Evolutionary conservation across 768 basidiomycete genomes (phyloP).

Genomic region (Cubamyces lactineus): DNA sequence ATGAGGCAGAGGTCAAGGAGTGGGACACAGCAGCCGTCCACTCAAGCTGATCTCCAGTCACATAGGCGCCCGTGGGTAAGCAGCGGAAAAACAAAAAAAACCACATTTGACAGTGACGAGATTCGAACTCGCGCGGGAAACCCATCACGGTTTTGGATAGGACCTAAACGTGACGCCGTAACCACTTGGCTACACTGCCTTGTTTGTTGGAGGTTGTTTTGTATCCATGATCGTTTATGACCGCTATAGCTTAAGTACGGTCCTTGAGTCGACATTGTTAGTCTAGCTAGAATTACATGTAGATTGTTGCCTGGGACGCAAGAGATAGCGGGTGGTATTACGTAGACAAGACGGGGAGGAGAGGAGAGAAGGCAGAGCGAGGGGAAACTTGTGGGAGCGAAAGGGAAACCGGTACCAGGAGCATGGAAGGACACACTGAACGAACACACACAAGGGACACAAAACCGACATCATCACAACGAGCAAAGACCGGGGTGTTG

Average conservation of each 20-base stretch:
- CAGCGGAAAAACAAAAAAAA: slow-evolving; percentile 15
- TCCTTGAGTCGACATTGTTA: not conserved
- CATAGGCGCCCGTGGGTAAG: slow-evolving; percentile 8
- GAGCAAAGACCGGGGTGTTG: not conserved
- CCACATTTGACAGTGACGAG: slow-evolving; percentile 53
- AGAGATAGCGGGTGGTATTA: slow-evolving; percentile 19
- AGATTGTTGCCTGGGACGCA: slow-evolving; percentile 16
- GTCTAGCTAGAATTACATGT: slow-evolving; percentile 20
- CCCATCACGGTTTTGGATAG: slow-evolving; percentile 51
- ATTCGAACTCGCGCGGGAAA: slow-evolving; percentile 64
- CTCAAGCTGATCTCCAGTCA: not conserved
- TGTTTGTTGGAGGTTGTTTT: not conserved
- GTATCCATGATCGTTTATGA: not conserved
- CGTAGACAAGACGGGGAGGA: slow-evolving; percentile 8
- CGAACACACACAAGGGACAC: not conserved
- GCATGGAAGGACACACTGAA: not conserved
- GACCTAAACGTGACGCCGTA: slow-evolving; percentile 63
- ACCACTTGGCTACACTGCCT: slow-evolving; percentile 63
- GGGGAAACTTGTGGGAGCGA: not conserved
- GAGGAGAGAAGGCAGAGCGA: not conserved
- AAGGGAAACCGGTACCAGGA: not conserved
- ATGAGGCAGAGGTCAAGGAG: slow-evolving; percentile 8
- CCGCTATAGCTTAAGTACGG: not conserved
- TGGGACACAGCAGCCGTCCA: not conserved
- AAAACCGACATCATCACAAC: not conserved